These are phyloP conservation scores for Clausena lansium DNA, from an alignment of 345 rosid species.

Conservation along the genomic window DNA sequence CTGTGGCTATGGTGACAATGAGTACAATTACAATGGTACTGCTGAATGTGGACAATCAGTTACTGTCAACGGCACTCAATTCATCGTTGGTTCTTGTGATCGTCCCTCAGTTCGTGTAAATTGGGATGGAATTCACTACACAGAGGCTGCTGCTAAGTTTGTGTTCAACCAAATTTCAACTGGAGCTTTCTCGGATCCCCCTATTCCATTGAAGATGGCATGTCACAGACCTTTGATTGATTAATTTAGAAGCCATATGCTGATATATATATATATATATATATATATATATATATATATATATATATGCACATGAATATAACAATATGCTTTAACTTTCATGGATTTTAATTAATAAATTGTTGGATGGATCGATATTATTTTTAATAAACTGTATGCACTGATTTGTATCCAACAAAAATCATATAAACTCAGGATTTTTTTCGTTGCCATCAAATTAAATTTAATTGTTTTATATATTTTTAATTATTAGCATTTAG, in stretches of 20 bases:
- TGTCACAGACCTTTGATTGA: constrained; percentile 9
- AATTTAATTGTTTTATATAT: too few relatives aligned
- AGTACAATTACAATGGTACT: constrained; percentile 23
- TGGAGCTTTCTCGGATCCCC: constrained; percentile 33
- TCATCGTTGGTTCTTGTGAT: constrained; percentile 30
- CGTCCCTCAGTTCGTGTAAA: constrained; percentile 23
- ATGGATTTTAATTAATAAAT: too few relatives aligned
- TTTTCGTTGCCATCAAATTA: too few relatives aligned
- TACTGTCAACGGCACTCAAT: constrained; percentile 20
- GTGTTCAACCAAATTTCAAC: constrained; percentile 31
- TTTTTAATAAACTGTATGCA: too few relatives aligned
- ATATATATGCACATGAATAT: not conserved
- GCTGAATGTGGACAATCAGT: constrained; percentile 21
- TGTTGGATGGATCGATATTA: not conserved
- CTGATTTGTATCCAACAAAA: too few relatives aligned
- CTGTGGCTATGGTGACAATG: constrained; percentile 34
- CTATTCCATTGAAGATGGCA: constrained; percentile 25
- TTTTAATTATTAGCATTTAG: too few relatives aligned
- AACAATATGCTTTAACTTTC: not conserved
- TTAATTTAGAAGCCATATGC: not conserved
- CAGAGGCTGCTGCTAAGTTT: constrained; percentile 39
- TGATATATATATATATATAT: too few relatives aligned
- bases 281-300: too few relatives aligned
- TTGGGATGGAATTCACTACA: constrained; percentile 43
- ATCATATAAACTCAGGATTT: too few relatives aligned